Conservation (phyloP, 1,284 basidiomycete species). For the Volvariella surrecta region DNA sequence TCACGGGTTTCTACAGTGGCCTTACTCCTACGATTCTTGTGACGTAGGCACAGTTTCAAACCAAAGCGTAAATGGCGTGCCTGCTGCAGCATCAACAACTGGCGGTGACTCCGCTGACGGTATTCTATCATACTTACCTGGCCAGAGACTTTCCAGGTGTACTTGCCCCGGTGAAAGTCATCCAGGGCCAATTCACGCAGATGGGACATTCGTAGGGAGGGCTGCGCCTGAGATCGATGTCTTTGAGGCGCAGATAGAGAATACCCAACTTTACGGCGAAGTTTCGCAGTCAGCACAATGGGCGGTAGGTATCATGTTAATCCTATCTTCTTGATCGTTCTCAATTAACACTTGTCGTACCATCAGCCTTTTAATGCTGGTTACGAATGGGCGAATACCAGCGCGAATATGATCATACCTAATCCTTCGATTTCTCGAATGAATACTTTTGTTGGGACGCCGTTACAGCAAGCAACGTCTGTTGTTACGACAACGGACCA, state of each 20-base stretch:
- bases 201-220: constrained; percentile 63
- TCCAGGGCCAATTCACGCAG: constrained; percentile 58
- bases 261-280: constrained; percentile 29
- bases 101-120: constrained; percentile 34
- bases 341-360: not conserved
- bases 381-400: constrained; percentile 38
- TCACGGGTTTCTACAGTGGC: constrained; percentile 39
- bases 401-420: constrained; percentile 36
- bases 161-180: constrained; percentile 65
- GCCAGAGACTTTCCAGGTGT: constrained; percentile 70
- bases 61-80: constrained; percentile 37
- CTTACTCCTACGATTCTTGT: constrained; percentile 71
- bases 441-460: constrained; percentile 49
- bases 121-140: constrained; percentile 52
- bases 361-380: constrained; percentile 34
- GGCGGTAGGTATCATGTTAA: constrained; percentile 42
- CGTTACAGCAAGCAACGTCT: constrained; percentile 56
- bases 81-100: constrained; percentile 30
- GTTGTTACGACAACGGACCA: constrained; percentile 33
- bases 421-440: constrained; percentile 36
- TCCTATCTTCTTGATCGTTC: not conserved
- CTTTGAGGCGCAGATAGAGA: constrained; percentile 58
- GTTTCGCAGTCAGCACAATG: constrained; percentile 63
- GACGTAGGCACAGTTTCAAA: constrained; percentile 64
- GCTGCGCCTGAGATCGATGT: constrained; percentile 76